Conservation (phyloP, 805 yeast species). For the Dipodascopsis tothii region DNA sequence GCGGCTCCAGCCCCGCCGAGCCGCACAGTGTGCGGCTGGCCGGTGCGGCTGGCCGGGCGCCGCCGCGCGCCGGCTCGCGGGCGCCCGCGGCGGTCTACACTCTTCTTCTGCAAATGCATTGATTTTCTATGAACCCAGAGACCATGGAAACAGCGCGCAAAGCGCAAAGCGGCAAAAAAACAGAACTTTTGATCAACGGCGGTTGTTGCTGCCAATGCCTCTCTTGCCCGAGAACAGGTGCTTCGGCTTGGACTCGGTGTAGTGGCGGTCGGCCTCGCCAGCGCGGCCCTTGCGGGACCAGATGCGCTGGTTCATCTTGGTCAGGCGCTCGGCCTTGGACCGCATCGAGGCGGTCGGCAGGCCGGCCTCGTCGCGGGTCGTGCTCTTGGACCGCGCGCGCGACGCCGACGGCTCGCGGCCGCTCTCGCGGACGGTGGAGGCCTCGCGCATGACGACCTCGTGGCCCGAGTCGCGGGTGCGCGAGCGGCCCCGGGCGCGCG, state of each 20-base stretch:
- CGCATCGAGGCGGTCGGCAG: slow-evolving; percentile 69
- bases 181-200: slow-evolving; percentile 67
- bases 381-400: slow-evolving; percentile 33
- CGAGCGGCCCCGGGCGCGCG: slow-evolving; percentile 26
- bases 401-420: slow-evolving; percentile 28
- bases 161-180: no score
- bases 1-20: no score
- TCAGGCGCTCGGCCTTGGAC: slow-evolving; percentile 77
- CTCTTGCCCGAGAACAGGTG: slow-evolving; percentile 95
- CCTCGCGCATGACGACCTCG: slow-evolving; percentile 63
- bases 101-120: no score
- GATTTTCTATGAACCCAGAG: no score
- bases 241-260: slow-evolving; percentile 77
- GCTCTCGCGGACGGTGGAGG: slow-evolving; percentile 30
- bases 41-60: no score
- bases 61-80: no score
- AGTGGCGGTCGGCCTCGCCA: slow-evolving; percentile 94
- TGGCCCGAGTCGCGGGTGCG: slow-evolving; percentile 53
- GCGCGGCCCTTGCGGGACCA: slow-evolving; percentile 86
- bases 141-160: no score
- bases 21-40: no score
- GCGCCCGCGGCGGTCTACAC: no score
- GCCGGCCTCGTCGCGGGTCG: slow-evolving; percentile 61
- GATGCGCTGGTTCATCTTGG: slow-evolving; percentile 84
- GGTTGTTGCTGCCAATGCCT: slow-evolving; percentile 86